Conservation (phyloP, 192 early-diverging fungal genomes). For the Coemansia pectinata region DNA sequence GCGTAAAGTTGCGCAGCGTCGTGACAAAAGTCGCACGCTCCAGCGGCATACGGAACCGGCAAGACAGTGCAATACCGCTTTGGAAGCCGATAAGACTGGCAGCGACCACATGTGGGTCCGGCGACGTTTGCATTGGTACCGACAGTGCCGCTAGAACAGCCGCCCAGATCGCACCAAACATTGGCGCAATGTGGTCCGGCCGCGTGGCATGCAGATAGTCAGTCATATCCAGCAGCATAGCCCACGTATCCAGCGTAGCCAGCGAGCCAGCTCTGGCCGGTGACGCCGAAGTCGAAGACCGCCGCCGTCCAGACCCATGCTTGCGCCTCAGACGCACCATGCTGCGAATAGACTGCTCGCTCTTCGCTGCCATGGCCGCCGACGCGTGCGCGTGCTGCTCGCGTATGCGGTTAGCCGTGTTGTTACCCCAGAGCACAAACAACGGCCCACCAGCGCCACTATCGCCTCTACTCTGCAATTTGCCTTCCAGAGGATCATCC, state of each 20-base stretch:
- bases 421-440: conserved; percentile 52
- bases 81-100: conserved; percentile 81
- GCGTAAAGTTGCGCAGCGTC: conserved; percentile 85
- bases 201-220: conserved; percentile 72
- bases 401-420: conserved; percentile 45
- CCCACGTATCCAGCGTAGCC: conserved; percentile 36
- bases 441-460: conserved; percentile 37
- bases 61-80: conserved; percentile 75
- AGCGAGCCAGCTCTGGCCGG: conserved; percentile 8
- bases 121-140: conserved; percentile 80
- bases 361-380: conserved; percentile 70
- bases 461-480: conserved; percentile 35
- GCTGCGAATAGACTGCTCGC: conserved; percentile 66
- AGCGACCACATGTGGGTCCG: conserved; percentile 69
- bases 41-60: conserved; percentile 84
- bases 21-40: conserved; percentile 92
- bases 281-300: neutral
- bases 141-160: conserved; percentile 79
- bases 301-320: neutral
- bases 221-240: conserved; percentile 49
- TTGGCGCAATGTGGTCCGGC: conserved; percentile 84
- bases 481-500: conserved; percentile 66
- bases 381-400: conserved; percentile 64
- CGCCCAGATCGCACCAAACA: conserved; percentile 94
- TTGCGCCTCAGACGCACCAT: conserved; percentile 59